Base-by-base conservation (phyloP, 805 yeast species). In the Tetrapisispora pingtungensis region DNA sequence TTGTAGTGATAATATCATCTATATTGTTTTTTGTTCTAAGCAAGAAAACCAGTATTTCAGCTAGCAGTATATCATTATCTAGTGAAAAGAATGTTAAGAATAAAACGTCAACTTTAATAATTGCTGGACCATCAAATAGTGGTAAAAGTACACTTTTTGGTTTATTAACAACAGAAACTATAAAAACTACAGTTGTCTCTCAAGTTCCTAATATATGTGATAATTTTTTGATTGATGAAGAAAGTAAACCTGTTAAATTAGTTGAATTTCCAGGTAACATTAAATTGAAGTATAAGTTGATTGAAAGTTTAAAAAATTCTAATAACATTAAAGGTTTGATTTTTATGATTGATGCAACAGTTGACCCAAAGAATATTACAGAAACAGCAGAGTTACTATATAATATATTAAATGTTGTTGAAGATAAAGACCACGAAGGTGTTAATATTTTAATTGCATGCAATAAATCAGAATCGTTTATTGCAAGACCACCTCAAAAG, bases 231-330 rank as follows among this genome's bases (percentile, higher is more conserved):
- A 22, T 31, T 17, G 22, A 13, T 14, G 50, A 55, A 10, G 58
- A 48, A 8, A 66, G 49, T 40, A 65, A 57, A 52, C 70, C 61
- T 46, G 73, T 67, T 56, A 76, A 72, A 48, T 61, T 89, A 33
- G 71, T 82, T 42, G 97, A 90, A 56, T 79, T 79, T 49, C 98
- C 98, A 2, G 96, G 97, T n/a, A 88, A 84, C 64, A 66, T 74
- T 44, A 87, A 86, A 62, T 75, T 89, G 52, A 75, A 74, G 43
- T 75, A 77, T 46, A 66, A 80, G 41, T 67, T 78, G 30, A 51
- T 69, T 46, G 72, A 74, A 43, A 73, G 74, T 45, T 66, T 79
- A 37, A 67, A 68, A 45, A 63, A 51, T 15, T 65, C 74, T 18
- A 46, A 61, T 17, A 64, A 74, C 15, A 60, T 83, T 42, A 75